Conservation (phyloP, 345 rosid species). For the Salix arbutifolia region DNA sequence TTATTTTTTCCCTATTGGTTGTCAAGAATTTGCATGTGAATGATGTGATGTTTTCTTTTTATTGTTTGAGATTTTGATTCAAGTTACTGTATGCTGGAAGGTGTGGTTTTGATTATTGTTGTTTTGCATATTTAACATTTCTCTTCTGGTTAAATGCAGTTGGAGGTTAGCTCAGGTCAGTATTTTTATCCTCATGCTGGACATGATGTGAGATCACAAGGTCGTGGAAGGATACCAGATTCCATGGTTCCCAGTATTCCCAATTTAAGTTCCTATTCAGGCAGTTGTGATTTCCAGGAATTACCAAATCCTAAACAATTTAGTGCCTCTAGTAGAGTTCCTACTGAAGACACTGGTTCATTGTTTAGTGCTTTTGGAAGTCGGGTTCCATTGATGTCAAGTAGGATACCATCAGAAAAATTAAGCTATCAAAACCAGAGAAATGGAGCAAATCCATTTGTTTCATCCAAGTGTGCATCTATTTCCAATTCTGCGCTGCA, state of each 20-base stretch:
- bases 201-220: slow-evolving; percentile 25
- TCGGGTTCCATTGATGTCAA: slow-evolving; percentile 11
- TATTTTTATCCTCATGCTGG: slow-evolving; percentile 17
- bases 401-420: slow-evolving; percentile 17
- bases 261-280: slow-evolving; percentile 19
- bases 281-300: slow-evolving; percentile 29
- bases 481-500: slow-evolving; percentile 22
- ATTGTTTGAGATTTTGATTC: background rate
- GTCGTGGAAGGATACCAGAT: slow-evolving; percentile 25
- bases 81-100: background rate
- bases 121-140: background rate
- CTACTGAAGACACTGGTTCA: slow-evolving; percentile 9
- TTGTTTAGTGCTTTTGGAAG: slow-evolving; percentile 23
- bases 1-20: too few species aligned
- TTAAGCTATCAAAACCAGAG: slow-evolving; percentile 15
- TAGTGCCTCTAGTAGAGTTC: too few species aligned
- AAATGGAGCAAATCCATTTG: slow-evolving; percentile 10
- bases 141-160: slow-evolving; percentile 10
- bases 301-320: slow-evolving; percentile 23
- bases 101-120: slow-evolving; percentile 4
- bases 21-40: too few species aligned
- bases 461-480: slow-evolving; percentile 14
- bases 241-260: slow-evolving; percentile 5
- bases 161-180: slow-evolving; percentile 24
- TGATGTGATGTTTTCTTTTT: too few species aligned